Conservation (phyloP, 257 asterid genomes). For the Ligustrum vulgare region DNA sequence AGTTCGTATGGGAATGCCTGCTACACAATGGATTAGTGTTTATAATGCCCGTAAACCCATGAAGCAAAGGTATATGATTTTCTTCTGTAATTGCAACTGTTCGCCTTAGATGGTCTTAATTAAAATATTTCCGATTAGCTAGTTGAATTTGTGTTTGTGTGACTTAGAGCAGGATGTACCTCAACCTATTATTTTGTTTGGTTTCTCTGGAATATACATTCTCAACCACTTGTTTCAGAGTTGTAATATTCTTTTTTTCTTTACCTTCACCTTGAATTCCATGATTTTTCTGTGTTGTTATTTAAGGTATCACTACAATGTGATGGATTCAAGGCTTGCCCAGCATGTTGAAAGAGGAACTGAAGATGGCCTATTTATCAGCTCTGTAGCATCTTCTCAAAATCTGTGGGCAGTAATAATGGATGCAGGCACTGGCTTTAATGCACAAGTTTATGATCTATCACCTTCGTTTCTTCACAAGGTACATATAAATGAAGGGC, state of each 20-base stretch:
- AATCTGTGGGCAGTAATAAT: constrained; percentile 81
- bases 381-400: constrained; percentile 64
- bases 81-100: constrained; percentile 7
- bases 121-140: not conserved
- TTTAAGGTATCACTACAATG: constrained; percentile 66
- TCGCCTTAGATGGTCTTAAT: not conserved
- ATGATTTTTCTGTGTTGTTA: constrained; percentile 19
- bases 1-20: constrained; percentile 75
- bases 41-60: constrained; percentile 84
- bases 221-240: not conserved
- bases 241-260: constrained; percentile 1
- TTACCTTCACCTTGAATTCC: constrained; percentile 1
- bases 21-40: constrained; percentile 80
- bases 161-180: not conserved
- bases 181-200: constrained; percentile 1
- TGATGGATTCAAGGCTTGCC: constrained; percentile 60
- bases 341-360: constrained; percentile 79
- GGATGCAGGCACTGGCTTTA: constrained; percentile 91
- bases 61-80: constrained; percentile 66
- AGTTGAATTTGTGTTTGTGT: not conserved
- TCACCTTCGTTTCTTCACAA: constrained; percentile 72
- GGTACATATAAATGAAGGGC: constrained; percentile 36
- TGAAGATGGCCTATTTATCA: constrained; percentile 69
- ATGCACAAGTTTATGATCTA: constrained; percentile 56
- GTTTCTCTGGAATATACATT: not conserved